Percentiles rank a stretch among this genome's conserved stretches.
Evolutionary conservation across 2,329 filamentous ascomycete species (phyloP).

Genomic region (Coleophoma eucalyptorum): DNA sequence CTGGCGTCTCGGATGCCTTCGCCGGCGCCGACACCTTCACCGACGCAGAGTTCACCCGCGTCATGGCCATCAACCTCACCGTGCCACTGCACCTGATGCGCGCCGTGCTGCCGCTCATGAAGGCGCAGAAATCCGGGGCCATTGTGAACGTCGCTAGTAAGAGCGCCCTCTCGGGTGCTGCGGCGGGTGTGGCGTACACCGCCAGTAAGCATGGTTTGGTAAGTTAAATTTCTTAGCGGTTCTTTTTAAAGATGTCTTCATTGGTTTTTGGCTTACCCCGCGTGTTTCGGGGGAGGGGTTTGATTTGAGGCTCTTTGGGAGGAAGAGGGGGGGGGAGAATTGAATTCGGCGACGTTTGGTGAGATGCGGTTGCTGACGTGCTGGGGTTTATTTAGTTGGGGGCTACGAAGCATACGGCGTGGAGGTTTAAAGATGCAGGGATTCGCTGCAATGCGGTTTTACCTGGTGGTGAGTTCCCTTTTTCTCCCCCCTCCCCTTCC

Average conservation of each 20-base stretch:
- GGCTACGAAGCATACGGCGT: conserved; percentile 43
- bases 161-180: conserved; percentile 31
- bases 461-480: conserved; percentile 28
- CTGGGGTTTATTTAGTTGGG: conserved; percentile 29
- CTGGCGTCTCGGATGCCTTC: conserved; percentile 39
- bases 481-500: neutral
- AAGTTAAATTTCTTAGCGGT: conserved; percentile 9
- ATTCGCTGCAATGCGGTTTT: conserved; percentile 42
- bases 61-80: conserved; percentile 38
- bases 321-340: too few species aligned
- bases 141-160: conserved; percentile 39
- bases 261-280: neutral
- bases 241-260: neutral
- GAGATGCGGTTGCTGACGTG: neutral
- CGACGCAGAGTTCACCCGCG: conserved; percentile 34
- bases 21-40: conserved; percentile 33
- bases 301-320: too few species aligned
- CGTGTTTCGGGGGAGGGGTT: neutral
- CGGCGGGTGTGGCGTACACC: conserved; percentile 40
- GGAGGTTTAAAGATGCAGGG: conserved; percentile 37
- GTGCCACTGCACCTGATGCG: conserved; percentile 41
- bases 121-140: conserved; percentile 30
- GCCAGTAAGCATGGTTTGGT: conserved; percentile 39
- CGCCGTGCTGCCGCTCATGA: conserved; percentile 37
- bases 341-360: neutral